phyloP scores from a whole-genome alignment of 179 eudicot species.

The Silene vulgaris region DNA sequence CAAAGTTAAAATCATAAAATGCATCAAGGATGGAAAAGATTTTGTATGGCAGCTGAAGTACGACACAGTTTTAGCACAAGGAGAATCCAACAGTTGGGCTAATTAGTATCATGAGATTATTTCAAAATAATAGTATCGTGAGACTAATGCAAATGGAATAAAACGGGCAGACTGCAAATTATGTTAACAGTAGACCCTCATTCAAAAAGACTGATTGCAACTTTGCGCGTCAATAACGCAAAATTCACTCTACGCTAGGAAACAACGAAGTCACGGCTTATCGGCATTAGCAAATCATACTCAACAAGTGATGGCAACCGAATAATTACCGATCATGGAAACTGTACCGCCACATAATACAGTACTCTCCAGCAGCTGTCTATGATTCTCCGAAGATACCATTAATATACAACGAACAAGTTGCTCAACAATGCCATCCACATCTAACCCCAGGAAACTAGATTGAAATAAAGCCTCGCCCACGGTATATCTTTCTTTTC shows the following conservation, averaged over 20 bases:
- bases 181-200: too few species aligned
- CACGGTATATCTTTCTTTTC: conserved; percentile 64
- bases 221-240: too few species aligned
- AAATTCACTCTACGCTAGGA: too few species aligned
- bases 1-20: background rate
- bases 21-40: too few species aligned
- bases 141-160: too few species aligned
- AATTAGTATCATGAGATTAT: too few species aligned
- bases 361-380: conserved; percentile 84
- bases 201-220: background rate
- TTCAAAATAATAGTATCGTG: too few species aligned
- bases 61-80: too few species aligned
- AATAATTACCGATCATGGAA: conserved; percentile 55
- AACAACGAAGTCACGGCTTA: background rate
- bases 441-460: conserved; percentile 66
- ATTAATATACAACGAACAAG: conserved; percentile 75
- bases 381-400: conserved; percentile 82
- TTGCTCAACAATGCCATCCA: conserved; percentile 95
- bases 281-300: too few species aligned
- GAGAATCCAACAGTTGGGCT: too few species aligned
- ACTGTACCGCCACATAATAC: conserved; percentile 86
- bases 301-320: background rate
- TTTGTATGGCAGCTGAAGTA: too few species aligned
- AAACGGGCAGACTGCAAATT: too few species aligned
- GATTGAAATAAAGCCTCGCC: conserved; percentile 94